phyloP scores from a whole-genome alignment of 768 basidiomycete species.

The Pisolithus orientalis region DNA sequence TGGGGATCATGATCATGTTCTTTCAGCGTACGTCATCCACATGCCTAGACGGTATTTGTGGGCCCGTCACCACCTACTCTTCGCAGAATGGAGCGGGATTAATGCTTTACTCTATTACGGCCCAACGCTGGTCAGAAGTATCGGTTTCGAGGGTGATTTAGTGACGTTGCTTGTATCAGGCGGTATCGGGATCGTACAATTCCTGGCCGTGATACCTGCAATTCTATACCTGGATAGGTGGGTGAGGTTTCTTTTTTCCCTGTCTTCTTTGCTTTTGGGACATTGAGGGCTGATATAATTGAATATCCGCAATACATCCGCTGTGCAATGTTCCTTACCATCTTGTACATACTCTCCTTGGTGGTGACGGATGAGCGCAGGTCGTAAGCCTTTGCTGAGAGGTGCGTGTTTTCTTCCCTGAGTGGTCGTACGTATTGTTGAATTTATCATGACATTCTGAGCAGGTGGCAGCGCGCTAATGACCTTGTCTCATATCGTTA shows the following conservation, averaged over 20 bases:
- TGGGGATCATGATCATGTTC: slow-evolving; percentile 72
- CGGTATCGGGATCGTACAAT: slow-evolving; percentile 74
- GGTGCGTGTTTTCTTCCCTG: slow-evolving; percentile 18
- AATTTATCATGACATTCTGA: neutral
- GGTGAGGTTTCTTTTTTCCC: slow-evolving; percentile 31
- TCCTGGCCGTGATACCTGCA: slow-evolving; percentile 68
- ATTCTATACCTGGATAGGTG: slow-evolving; percentile 61
- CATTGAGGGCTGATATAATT: neutral
- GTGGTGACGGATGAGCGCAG: slow-evolving; percentile 24
- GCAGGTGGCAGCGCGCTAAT: slow-evolving; percentile 57
- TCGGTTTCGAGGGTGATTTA: slow-evolving; percentile 57
- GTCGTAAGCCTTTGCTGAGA: slow-evolving; percentile 60
- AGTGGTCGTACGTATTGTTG: neutral
- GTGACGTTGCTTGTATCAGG: slow-evolving; percentile 65
- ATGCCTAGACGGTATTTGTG: neutral
- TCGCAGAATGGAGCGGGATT: slow-evolving; percentile 79
- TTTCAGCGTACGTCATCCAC: slow-evolving; percentile 61
- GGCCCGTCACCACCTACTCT: neutral
- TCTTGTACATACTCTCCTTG: neutral
- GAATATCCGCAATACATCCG: neutral
- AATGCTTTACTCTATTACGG: slow-evolving; percentile 83
- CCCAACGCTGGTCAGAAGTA: slow-evolving; percentile 57
- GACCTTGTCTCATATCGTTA: slow-evolving; percentile 56
- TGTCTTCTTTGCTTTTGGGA: neutral
- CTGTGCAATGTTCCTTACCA: neutral